Percentiles rank a stretch among this genome's conserved stretches.
phyloP scores from a whole-genome alignment of 257 asterid species.

The Solanum chiquidenum region DNA sequence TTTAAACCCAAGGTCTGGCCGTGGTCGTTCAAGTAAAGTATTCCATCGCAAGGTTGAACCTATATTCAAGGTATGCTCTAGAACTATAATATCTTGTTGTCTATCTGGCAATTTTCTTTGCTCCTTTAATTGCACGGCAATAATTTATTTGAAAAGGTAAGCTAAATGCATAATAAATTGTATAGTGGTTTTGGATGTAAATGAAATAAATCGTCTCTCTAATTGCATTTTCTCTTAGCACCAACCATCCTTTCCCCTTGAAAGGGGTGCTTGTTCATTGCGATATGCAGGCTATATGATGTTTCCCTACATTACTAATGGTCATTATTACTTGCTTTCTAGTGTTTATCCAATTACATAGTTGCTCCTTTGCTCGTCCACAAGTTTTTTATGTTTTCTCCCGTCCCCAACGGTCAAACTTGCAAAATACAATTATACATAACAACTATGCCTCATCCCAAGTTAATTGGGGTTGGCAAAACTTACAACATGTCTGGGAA shows the following conservation, averaged over 20 bases:
- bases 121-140: neutral
- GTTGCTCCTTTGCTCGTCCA: neutral
- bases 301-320: neutral
- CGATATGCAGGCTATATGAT: neutral
- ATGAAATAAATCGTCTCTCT: neutral
- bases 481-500: neutral
- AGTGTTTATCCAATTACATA: neutral
- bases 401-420: neutral
- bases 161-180: neutral
- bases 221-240: neutral
- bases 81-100: neutral
- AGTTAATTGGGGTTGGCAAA: neutral
- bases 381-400: neutral
- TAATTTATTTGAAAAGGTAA: neutral
- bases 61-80: slow-evolving; percentile 62
- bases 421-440: neutral
- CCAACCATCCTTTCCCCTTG: neutral
- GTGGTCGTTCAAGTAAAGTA: slow-evolving; percentile 94
- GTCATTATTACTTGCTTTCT: neutral
- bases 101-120: neutral
- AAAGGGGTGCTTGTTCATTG: neutral
- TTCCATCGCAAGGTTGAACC: slow-evolving; percentile 86
- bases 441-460: neutral
- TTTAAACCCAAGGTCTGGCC: slow-evolving; percentile 94
- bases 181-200: neutral